A percentile compares a stretch with the other conserved stretches of the same genome.
Evolutionary conservation across 2,329 filamentous ascomycete species (phyloP).

Genomic region (Fusarium sp.): DNA sequence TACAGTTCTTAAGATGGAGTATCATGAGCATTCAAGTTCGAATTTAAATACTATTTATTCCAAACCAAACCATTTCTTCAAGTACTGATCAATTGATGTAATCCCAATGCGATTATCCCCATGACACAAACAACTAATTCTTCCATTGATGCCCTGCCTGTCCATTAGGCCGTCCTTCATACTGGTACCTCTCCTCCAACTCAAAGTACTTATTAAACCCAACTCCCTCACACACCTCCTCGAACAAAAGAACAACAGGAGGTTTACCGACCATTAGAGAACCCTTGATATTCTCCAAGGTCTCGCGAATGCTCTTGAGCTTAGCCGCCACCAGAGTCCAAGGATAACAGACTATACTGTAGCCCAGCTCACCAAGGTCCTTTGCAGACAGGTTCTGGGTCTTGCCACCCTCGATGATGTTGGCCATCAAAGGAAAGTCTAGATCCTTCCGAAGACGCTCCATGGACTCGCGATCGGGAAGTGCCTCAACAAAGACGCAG

Average conservation of each 20-base stretch:
- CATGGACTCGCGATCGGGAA: constrained; percentile 58
- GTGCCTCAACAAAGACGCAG: constrained; percentile 56
- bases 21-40: too few species aligned
- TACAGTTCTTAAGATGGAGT: too few species aligned
- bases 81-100: not conserved
- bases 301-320: constrained; percentile 53
- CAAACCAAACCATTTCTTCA: too few species aligned
- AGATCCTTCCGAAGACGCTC: constrained; percentile 51
- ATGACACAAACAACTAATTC: not conserved
- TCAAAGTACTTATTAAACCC: constrained; percentile 57
- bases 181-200: constrained; percentile 37
- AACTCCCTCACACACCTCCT: constrained; percentile 58
- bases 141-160: constrained; percentile 31
- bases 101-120: too few species aligned
- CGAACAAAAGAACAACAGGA: constrained; percentile 56
- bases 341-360: constrained; percentile 56
- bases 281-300: constrained; percentile 54
- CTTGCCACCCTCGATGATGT: constrained; percentile 52
- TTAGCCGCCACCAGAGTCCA: constrained; percentile 58
- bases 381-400: constrained; percentile 51
- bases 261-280: constrained; percentile 56
- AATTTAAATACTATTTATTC: too few species aligned
- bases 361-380: constrained; percentile 52
- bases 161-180: constrained; percentile 29
- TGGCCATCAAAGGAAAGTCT: constrained; percentile 55